A percentile compares a stretch with the other conserved stretches of the same genome.
These are phyloP conservation scores for Fusarium nygamai DNA, from an alignment of 2,329 filamentous ascomycete genomes.

Conservation along the genomic window DNA sequence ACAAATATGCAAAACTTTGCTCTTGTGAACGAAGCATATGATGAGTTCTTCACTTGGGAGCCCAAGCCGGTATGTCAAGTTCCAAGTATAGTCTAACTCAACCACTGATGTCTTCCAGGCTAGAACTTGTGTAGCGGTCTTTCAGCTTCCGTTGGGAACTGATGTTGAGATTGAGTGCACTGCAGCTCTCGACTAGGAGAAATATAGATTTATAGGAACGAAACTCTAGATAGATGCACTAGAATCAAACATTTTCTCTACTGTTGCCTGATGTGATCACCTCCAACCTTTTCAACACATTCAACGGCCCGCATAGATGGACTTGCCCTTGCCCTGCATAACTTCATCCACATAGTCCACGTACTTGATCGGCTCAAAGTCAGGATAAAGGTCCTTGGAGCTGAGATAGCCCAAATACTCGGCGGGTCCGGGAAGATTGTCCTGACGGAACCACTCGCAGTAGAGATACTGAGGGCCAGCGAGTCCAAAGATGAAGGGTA, in stretches of 20 bases:
- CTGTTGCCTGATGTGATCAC: background rate
- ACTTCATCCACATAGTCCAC: conserved; percentile 29
- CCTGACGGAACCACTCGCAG: conserved; percentile 30
- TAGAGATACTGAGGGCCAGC: conserved; percentile 20
- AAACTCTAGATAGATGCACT: background rate
- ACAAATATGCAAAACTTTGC: conserved; percentile 73
- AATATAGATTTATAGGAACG: background rate
- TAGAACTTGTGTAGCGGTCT: conserved; percentile 77
- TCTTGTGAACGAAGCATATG: conserved; percentile 66
- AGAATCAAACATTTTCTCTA: background rate
- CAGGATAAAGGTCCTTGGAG: conserved; percentile 29
- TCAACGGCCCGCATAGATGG: conserved; percentile 9
- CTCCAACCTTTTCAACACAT: background rate
- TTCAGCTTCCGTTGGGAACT: conserved; percentile 75
- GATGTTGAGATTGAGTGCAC: conserved; percentile 82
- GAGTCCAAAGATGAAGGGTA: background rate
- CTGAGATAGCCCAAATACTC: conserved; percentile 24
- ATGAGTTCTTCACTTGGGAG: conserved; percentile 57
- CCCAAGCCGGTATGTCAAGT: conserved; percentile 57
- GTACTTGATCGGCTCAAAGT: conserved; percentile 14
- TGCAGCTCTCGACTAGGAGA: conserved; percentile 9
- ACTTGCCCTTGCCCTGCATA: conserved; percentile 7
- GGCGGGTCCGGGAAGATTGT: conserved; percentile 25
- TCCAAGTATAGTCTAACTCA: conserved; percentile 28
- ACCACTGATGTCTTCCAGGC: conserved; percentile 49